Base-by-base conservation (phyloP, 1,284 basidiomycete species). In the Mrakiaceae sp. region DNA sequence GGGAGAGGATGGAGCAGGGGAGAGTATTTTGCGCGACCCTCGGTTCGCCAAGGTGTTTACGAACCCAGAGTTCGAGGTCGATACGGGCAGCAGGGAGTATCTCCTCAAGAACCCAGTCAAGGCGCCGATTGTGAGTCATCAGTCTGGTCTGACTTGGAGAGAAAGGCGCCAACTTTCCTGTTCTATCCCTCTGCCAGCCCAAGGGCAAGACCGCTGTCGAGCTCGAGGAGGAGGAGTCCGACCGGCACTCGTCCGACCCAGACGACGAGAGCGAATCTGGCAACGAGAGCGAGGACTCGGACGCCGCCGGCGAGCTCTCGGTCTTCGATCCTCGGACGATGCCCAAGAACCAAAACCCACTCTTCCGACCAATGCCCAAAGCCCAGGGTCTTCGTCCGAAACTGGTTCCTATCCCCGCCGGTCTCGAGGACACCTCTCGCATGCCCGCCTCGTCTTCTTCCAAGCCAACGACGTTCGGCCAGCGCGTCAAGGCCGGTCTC, bases 51-150 rank as follows among this genome's bases (percentile, higher is more conserved):
- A 87, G 63, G 81, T 99, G 58, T 99, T 96, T 78, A 86, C 90
- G 75, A 87, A 98, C 72, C 87, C 91, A n/a, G 90, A 90, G 67
- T 99, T 90, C 76, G 82, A 90, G 73, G 89, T 99, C 70, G 94
- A 98, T 75, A 87, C 93, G 77, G 81, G 78, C 53, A 89, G 81
- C 69, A 81, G 88, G 72, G 96, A 98, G 77, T 99, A 82, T 73
- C 87, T 87, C 39, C 78, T 98, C 70, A 83, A 97, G 74, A 95
- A 98, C 74, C 95, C 96, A 4, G 93, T 90, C 7, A 78, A 81
- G 47, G 84, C 83, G 55, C 74, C 74, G 69, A 72, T 70, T 62
- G 75, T 69, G 67, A 67, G 72, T 71, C 47, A 9, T 62, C 42
- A 61, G 64, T 27, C 64, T 64, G 42, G 56, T 56, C 27, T 42